Percentiles rank a stretch among this genome's conserved stretches.
phyloP scores from a whole-genome alignment of 2,329 filamentous ascomycete species.

The Elsinoe perseae region DNA sequence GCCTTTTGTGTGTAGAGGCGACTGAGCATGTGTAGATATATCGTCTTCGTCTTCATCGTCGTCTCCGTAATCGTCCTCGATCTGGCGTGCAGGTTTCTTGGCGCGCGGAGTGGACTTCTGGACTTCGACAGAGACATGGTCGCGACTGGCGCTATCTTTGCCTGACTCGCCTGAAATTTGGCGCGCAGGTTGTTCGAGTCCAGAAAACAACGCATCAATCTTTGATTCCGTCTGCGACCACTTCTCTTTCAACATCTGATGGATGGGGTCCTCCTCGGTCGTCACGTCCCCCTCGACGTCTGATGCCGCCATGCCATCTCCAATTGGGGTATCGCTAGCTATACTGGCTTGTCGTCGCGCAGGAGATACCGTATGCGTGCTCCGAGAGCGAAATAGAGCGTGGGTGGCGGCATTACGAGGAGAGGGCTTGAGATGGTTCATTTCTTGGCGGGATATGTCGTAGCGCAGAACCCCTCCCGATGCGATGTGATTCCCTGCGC shows the following conservation, averaged over 20 bases:
- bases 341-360: slow-evolving; percentile 38
- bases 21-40: slow-evolving; percentile 38
- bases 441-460: slow-evolving; percentile 6
- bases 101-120: slow-evolving; percentile 43
- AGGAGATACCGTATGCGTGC: slow-evolving; percentile 30
- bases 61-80: slow-evolving; percentile 80
- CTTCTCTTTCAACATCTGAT: slow-evolving; percentile 61
- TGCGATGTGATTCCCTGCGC: slow-evolving; percentile 19
- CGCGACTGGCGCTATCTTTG: slow-evolving; percentile 7
- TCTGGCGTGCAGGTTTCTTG: slow-evolving; percentile 70
- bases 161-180: slow-evolving; percentile 15
- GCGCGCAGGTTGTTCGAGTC: slow-evolving; percentile 23
- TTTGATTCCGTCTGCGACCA: slow-evolving; percentile 70
- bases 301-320: slow-evolving; percentile 28
- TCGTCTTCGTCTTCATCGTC: slow-evolving; percentile 55
- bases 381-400: slow-evolving; percentile 31
- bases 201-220: slow-evolving; percentile 66
- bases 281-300: slow-evolving; percentile 32
- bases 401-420: slow-evolving; percentile 34
- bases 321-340: slow-evolving; percentile 37
- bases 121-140: slow-evolving; percentile 29
- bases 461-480: slow-evolving; percentile 17
- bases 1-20: slow-evolving; percentile 44
- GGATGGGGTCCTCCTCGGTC: slow-evolving; percentile 40
- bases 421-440: slow-evolving; percentile 30